A percentile compares a stretch with the other conserved stretches of the same genome.
phyloP scores from a whole-genome alignment of 2,329 filamentous ascomycete genomes.

The Dryadomyces quercus-mongolicae region DNA sequence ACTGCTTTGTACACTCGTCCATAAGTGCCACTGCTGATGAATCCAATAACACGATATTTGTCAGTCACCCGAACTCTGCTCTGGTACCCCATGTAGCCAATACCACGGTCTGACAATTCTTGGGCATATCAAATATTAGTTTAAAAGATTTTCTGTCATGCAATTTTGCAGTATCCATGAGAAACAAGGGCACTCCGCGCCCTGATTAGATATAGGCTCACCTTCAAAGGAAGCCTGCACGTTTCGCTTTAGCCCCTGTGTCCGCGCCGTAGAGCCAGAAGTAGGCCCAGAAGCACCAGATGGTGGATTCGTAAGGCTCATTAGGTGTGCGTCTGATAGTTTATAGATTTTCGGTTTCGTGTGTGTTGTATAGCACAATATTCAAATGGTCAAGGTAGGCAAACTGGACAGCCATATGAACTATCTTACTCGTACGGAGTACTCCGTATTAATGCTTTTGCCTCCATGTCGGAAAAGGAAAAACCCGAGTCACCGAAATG shows the following conservation, averaged over 20 bases:
- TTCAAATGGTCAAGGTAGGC: background rate
- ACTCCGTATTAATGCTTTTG: background rate
- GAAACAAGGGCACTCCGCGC: background rate
- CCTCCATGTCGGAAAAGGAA: background rate
- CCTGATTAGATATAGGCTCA: slow-evolving; percentile 20
- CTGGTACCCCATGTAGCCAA: slow-evolving; percentile 40
- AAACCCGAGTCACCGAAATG: background rate
- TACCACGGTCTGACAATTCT: slow-evolving; percentile 42
- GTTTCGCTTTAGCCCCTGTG: slow-evolving; percentile 42
- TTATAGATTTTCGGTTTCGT: too few relatives aligned
- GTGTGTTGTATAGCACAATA: too few relatives aligned
- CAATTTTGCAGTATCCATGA: background rate
- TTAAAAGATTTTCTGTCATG: background rate
- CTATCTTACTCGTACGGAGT: background rate
- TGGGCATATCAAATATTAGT: background rate
- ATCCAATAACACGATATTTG: slow-evolving; percentile 91
- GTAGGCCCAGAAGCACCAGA: slow-evolving; percentile 36
- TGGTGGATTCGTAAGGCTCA: slow-evolving; percentile 43
- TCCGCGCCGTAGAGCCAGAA: slow-evolving; percentile 30
- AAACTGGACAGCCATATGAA: background rate
- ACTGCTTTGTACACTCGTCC: slow-evolving; percentile 94
- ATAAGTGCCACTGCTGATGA: slow-evolving; percentile 97
- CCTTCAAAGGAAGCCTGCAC: slow-evolving; percentile 51
- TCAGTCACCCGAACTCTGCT: slow-evolving; percentile 83
- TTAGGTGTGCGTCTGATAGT: slow-evolving; percentile 14